These are phyloP conservation scores for Cytospora paraplurivora DNA, from an alignment of 2,329 filamentous ascomycete species.

Conservation along the genomic window DNA sequence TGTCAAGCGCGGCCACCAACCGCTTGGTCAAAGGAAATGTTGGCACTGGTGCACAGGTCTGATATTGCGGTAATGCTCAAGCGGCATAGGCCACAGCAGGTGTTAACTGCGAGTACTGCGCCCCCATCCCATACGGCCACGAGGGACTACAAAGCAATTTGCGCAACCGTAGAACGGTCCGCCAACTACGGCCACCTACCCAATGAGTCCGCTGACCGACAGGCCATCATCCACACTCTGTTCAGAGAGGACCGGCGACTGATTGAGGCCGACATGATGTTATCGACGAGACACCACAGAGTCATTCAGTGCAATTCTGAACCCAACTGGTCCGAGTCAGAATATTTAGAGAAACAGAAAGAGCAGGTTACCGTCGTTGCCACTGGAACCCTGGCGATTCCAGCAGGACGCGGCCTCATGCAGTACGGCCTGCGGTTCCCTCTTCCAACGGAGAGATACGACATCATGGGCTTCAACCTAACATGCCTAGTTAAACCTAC, in stretches of 20 bases:
- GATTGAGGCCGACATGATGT: slow-evolving; percentile 78
- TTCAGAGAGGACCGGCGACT: slow-evolving; percentile 91
- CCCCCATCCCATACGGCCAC: slow-evolving; percentile 63
- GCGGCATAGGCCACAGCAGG: slow-evolving; percentile 47
- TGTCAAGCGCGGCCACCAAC: slow-evolving; percentile 82
- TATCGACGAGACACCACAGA: slow-evolving; percentile 83
- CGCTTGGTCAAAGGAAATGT: slow-evolving; percentile 70
- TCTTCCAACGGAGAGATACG: slow-evolving; percentile 87
- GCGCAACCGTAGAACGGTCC: slow-evolving; percentile 19
- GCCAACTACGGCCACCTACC: slow-evolving; percentile 15
- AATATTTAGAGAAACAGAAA: slow-evolving; percentile 90
- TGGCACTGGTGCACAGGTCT: slow-evolving; percentile 77
- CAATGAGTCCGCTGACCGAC: slow-evolving; percentile 69
- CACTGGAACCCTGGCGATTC: slow-evolving; percentile 83
- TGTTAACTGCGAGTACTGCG: slow-evolving; percentile 45
- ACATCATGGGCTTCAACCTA: slow-evolving; percentile 86
- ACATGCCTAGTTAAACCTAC: slow-evolving; percentile 90
- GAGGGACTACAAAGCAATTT: slow-evolving; percentile 75
- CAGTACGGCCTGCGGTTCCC: slow-evolving; percentile 87
- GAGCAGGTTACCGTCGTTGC: slow-evolving; percentile 85
- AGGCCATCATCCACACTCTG: slow-evolving; percentile 79
- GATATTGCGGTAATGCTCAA: slow-evolving; percentile 73
- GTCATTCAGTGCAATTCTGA: slow-evolving; percentile 75
- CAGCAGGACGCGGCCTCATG: slow-evolving; percentile 82
- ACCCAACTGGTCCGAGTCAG: slow-evolving; percentile 79